Conservation (phyloP, 371 early-diverging fungal genomes). For the Rhizopus delemar region DNA sequence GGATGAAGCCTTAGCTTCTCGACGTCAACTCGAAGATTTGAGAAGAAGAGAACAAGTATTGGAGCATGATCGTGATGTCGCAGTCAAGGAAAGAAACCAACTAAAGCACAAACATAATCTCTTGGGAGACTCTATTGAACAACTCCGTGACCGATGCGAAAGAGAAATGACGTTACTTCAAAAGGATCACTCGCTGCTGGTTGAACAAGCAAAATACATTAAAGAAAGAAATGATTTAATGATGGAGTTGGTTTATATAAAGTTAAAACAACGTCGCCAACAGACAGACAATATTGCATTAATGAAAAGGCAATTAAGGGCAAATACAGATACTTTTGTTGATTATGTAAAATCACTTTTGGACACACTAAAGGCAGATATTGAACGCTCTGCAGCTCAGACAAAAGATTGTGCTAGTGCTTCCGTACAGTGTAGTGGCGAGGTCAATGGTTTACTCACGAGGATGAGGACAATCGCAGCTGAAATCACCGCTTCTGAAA, state of each 20-base stretch:
- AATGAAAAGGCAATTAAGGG: constrained; percentile 15
- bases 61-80: constrained; percentile 39
- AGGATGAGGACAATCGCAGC: constrained; percentile 42
- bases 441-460: constrained; percentile 41
- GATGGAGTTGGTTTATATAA: constrained; percentile 16
- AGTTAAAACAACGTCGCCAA: constrained; percentile 20
- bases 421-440: constrained; percentile 38
- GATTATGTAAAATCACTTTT: constrained; percentile 27
- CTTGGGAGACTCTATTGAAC: constrained; percentile 26
- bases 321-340: constrained; percentile 21
- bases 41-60: constrained; percentile 42
- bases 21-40: constrained; percentile 43
- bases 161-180: constrained; percentile 32
- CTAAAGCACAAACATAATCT: constrained; percentile 33
- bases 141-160: constrained; percentile 30
- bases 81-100: constrained; percentile 39
- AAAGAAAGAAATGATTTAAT: constrained; percentile 20
- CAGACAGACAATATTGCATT: constrained; percentile 10
- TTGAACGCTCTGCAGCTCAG: constrained; percentile 22
- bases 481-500: constrained; percentile 28
- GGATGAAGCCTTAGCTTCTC: constrained; percentile 48
- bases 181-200: constrained; percentile 24
- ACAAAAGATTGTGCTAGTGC: constrained; percentile 32
- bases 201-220: constrained; percentile 26
- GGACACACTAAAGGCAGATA: constrained; percentile 26